A percentile compares a stretch with the other conserved stretches of the same genome.
Conservation (phyloP, 192 early-diverging fungal genomes). For the Backusella sp. region DNA sequence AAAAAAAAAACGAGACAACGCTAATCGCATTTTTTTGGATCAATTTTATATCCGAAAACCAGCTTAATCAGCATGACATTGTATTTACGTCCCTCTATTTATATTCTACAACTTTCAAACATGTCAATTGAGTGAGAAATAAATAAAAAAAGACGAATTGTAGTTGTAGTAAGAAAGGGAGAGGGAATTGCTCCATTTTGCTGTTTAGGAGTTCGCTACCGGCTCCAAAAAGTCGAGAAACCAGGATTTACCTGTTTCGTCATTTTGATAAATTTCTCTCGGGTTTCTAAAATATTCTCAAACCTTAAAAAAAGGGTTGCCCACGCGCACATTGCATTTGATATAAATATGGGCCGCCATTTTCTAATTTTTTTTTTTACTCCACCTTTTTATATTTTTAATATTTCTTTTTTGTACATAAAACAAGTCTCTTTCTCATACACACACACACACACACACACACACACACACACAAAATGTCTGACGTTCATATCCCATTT, state of each 20-base stretch:
- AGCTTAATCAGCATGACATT: neutral
- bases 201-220: neutral
- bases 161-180: neutral
- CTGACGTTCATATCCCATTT: neutral
- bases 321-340: neutral
- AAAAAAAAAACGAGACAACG: neutral
- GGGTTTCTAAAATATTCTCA: neutral
- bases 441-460: too few relatives aligned
- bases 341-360: neutral
- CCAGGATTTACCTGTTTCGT: conserved; percentile 1
- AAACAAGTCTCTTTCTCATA: neutral
- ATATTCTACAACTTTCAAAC: neutral
- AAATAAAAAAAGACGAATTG: neutral
- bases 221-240: neutral
- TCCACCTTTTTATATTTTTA: neutral
- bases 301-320: conserved; percentile 3
- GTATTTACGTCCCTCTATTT: neutral
- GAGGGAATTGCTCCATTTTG: neutral
- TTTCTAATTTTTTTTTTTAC: neutral
- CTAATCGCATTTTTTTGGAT: neutral
- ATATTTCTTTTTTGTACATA: neutral
- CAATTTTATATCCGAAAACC: neutral
- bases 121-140: neutral
- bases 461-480: neutral
- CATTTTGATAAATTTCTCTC: neutral